Evolutionary conservation across 2,329 filamentous ascomycete species (phyloP), one percentile per base, ranked within the genome.

Genomic region (Pseudogymnoascus sp.): DNA sequence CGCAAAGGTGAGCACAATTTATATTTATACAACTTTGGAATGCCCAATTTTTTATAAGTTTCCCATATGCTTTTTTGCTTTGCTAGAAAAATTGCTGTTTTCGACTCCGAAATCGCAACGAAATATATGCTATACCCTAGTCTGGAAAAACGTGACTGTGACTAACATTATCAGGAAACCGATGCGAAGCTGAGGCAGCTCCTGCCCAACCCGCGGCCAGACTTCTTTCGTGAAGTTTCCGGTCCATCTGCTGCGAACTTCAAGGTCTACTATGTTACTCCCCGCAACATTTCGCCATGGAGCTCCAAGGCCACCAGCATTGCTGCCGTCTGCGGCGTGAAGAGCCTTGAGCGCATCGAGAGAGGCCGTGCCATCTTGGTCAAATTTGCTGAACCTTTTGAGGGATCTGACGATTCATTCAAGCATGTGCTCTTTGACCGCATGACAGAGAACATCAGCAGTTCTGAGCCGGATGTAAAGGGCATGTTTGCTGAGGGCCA

Each of bases 261-360:
- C 12, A 61, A 65, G 45, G 61, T 68, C n/a, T 70, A 68, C 73
- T 91, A 92, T 73, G 82, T 96, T 63, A 86, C 84, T 55, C 93
- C 93, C 18, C 85, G 93, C 68, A 89, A 90, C 70, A 93, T 96
- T 68, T 97, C 93, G 41, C 95, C 95, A 73, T 99, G 95, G 95
- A 97, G 92, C 77, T 96, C 93, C 63, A 93, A 97, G 76, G 93
- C 93, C 28, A 96, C 93, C 55, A 93, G 87, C 73, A 97, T 97
- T 74, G 89, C 93, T 61, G 87, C 95, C 68, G 93, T 97, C 33
- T 97, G 93, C 73, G 93, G 90, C 25, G 80, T 97, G 64, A 85
- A 87, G 69, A 79, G 83, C 43, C 82, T 89, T 31, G 83, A 88
- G 72, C 88, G 93, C 63, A 90, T 97, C 68, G 95, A 99, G 78